Percentiles rank a stretch among this genome's conserved stretches.
These are phyloP conservation scores for Hypsizygus ulmarius DNA, from an alignment of 1,284 basidiomycete species.

Conservation along the genomic window DNA sequence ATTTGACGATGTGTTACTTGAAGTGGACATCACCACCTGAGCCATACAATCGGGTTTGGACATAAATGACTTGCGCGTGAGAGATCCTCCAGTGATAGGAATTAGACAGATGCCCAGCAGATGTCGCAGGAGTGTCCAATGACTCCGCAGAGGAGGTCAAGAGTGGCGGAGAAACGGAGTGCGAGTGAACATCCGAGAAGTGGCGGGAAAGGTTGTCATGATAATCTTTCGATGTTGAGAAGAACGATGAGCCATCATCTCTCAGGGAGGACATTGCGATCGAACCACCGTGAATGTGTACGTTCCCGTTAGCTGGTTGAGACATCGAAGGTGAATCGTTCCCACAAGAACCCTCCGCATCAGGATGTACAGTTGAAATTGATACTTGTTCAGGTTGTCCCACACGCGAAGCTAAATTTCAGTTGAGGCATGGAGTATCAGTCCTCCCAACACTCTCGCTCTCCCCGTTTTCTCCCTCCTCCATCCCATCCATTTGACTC, in stretches of 20 bases:
- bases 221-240: slow-evolving; percentile 36
- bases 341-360: slow-evolving; percentile 21
- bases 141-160: slow-evolving; percentile 45
- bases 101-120: slow-evolving; percentile 38
- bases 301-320: slow-evolving; percentile 8
- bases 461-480: slow-evolving; percentile 20
- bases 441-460: slow-evolving; percentile 22
- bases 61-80: slow-evolving; percentile 26
- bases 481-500: slow-evolving; percentile 16
- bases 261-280: slow-evolving; percentile 28
- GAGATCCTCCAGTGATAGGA: slow-evolving; percentile 19
- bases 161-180: slow-evolving; percentile 34
- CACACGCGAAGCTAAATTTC: slow-evolving; percentile 17
- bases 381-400: neutral
- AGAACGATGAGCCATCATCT: slow-evolving; percentile 32
- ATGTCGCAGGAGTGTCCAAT: slow-evolving; percentile 37
- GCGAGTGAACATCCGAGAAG: slow-evolving; percentile 19
- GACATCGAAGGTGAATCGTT: slow-evolving; percentile 15
- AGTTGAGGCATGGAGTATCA: slow-evolving; percentile 31
- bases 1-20: slow-evolving; percentile 38
- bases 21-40: slow-evolving; percentile 20
- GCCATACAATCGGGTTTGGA: slow-evolving; percentile 23
- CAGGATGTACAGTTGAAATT: slow-evolving; percentile 25
- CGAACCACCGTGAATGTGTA: slow-evolving; percentile 19
- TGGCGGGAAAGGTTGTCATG: slow-evolving; percentile 22